A percentile compares a stretch with the other conserved stretches of the same genome.
Evolutionary conservation across 495 filamentous ascomycete genomes (phyloP).

Genomic region (Letharia lupina): DNA sequence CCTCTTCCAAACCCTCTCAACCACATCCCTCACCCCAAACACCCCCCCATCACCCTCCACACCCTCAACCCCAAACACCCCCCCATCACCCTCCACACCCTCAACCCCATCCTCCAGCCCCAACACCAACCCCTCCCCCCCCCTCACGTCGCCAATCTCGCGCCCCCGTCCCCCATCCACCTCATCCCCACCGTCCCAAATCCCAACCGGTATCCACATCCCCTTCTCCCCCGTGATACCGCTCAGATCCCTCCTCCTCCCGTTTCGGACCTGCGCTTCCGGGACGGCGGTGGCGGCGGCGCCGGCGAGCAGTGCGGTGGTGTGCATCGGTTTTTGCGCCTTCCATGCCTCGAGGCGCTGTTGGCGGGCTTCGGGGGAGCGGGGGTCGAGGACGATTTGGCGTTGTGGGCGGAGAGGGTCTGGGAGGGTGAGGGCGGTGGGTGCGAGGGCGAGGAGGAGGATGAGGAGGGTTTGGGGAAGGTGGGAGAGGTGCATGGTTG

Average conservation of each 20-base stretch:
- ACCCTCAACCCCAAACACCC: not conserved
- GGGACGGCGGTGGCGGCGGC: constrained; percentile 18
- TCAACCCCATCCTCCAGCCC: not conserved
- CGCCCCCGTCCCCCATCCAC: not conserved
- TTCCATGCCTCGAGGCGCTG: constrained; percentile 15
- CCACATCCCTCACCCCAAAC: not conserved
- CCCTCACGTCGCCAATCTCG: not conserved
- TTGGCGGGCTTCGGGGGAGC: constrained; percentile 2
- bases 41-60: not conserved
- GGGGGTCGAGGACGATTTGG: not conserved
- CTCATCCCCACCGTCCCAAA: constrained; percentile 4
- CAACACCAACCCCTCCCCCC: not conserved
- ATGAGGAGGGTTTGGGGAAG: constrained; percentile 7
- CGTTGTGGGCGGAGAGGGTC: not conserved
- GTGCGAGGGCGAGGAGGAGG: constrained; percentile 1
- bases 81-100: not conserved
- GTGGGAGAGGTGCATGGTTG: not conserved
- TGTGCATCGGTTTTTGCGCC: constrained; percentile 22
- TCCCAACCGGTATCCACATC: constrained; percentile 9
- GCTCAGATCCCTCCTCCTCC: constrained; percentile 4
- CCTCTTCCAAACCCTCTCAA: not conserved
- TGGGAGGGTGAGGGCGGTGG: constrained; percentile 1
- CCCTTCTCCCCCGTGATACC: constrained; percentile 10
- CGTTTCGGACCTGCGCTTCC: not conserved
- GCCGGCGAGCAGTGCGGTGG: constrained; percentile 22